Base-by-base conservation (phyloP, 129 eudicot genomes). In the Glebionis coronaria region DNA sequence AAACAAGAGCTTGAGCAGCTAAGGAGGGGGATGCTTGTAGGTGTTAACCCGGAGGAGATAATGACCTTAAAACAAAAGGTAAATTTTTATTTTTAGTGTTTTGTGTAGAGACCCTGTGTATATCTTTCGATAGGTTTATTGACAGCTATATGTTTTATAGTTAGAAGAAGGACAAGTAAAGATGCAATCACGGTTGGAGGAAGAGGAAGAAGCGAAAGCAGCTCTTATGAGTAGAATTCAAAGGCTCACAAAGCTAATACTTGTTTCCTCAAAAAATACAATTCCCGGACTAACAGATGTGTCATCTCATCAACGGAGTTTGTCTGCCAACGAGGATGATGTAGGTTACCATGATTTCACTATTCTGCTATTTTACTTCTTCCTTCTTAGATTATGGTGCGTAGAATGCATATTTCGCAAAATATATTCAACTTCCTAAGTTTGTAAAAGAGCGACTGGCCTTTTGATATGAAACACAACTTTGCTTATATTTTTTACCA, bases 141-240 rank as follows among this genome's bases (percentile, higher is more conserved):
- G 72, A 76, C 18, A 58, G 52, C 12, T 75, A 67, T 69, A 68
- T 74, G 5, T 70, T 68, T 29, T 51, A 65, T 69, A 93, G 99
- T 80, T 93, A 76, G 97, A 93, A 86, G 95, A 93, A 89, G 99
- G 99, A 19, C 99, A 93, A 86, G 88, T 86, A 38, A 93, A 89
- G 82, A 84, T 93, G 99, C 99, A 89, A 64, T 86, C 99, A 56
- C 80, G 99, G 64, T 76, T 93, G 72, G 99, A 93, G 73, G 99
- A 93, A 76, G 99, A 93, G 76, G 99, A 93, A 79, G 99, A 93
- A 76, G 99, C 95, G 23, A 93, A 93, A 79, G 97, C 95, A 71
- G 99, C 99, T 71, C 78, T 93, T 58, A 88, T 93, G 97, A 93
- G 99, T 76, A 84, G 99, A 81, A 93, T 93, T 61, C 99, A 93